Evolutionary conservation across 169 alveolate species (phyloP).

Genomic region (Babesia ovis): DNA sequence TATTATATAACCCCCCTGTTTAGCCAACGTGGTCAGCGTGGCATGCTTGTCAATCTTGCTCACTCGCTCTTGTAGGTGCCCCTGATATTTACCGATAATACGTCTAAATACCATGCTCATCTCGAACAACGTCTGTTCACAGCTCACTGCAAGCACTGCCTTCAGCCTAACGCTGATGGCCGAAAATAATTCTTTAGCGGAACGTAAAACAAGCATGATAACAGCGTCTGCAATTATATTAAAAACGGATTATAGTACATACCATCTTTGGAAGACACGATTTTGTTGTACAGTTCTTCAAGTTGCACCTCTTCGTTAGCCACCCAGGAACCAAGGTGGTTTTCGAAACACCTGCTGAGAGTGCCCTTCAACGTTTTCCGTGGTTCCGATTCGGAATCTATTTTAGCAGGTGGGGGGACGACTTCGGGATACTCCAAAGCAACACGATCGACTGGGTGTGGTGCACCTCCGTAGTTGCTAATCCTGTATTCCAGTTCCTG

Average conservation of each 20-base stretch:
- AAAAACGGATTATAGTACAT: neutral
- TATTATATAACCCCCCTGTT: slow-evolving; percentile 35
- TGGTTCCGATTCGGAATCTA: neutral
- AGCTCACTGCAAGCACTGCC: slow-evolving; percentile 58
- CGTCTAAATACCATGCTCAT: slow-evolving; percentile 53
- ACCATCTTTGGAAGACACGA: slow-evolving; percentile 27
- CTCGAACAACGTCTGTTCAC: slow-evolving; percentile 63
- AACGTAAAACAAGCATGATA: slow-evolving; percentile 49
- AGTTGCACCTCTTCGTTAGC: slow-evolving; percentile 60
- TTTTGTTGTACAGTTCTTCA: slow-evolving; percentile 25
- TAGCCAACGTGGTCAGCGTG: slow-evolving; percentile 21
- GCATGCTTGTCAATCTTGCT: slow-evolving; percentile 18
- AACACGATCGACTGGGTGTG: neutral
- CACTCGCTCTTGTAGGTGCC: slow-evolving; percentile 15
- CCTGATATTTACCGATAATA: slow-evolving; percentile 47
- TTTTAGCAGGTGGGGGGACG: neutral
- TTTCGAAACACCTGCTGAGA: slow-evolving; percentile 61
- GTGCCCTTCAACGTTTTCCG: slow-evolving; percentile 28
- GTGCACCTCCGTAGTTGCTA: slow-evolving; percentile 1
- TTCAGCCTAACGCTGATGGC: slow-evolving; percentile 50
- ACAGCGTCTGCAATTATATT: slow-evolving; percentile 29
- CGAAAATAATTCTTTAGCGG: slow-evolving; percentile 61
- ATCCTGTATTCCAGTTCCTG: slow-evolving; percentile 50
- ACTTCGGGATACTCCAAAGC: slow-evolving; percentile 60
- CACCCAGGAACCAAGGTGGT: slow-evolving; percentile 62